A percentile compares a stretch with the other conserved stretches of the same genome.
Evolutionary conservation across 768 basidiomycete species (phyloP).

Genomic region (Rubroboletus pulcherrimus): DNA sequence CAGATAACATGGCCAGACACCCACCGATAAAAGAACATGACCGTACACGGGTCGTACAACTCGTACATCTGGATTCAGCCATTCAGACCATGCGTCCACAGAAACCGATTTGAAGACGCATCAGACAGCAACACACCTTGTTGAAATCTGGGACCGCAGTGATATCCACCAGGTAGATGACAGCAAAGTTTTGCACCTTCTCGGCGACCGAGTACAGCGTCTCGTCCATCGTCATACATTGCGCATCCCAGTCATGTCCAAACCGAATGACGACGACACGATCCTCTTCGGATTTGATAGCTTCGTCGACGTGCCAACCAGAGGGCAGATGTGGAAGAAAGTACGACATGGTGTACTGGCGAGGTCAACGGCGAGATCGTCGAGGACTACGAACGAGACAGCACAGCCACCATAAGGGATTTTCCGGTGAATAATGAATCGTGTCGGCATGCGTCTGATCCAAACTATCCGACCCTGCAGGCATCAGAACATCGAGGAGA

Average conservation of each 20-base stretch:
- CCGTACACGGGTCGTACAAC: slow-evolving; percentile 93
- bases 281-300: slow-evolving; percentile 97
- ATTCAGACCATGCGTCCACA: not conserved
- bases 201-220: slow-evolving; percentile 89
- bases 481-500: not conserved
- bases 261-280: slow-evolving; percentile 92
- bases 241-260: slow-evolving; percentile 88
- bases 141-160: slow-evolving; percentile 98
- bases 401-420: not conserved
- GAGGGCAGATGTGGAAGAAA: slow-evolving; percentile 85
- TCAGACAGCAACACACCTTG: slow-evolving; percentile 54
- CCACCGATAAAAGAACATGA: slow-evolving; percentile 98
- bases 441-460: not conserved
- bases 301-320: slow-evolving; percentile 99
- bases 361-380: not conserved
- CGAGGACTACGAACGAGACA: not conserved
- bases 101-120: not conserved
- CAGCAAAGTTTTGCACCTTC: slow-evolving; percentile 97
- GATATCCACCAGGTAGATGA: slow-evolving; percentile 93
- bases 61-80: slow-evolving; percentile 82
- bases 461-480: slow-evolving; percentile 1
- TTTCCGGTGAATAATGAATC: not conserved
- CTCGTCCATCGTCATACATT: slow-evolving; percentile 99
- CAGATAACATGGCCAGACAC: slow-evolving; percentile 19
- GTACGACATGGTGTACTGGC: slow-evolving; percentile 64